Evolutionary conservation across 371 early-diverging fungal genomes (phyloP).

Genomic region (Lichtheimia hyalospora): DNA sequence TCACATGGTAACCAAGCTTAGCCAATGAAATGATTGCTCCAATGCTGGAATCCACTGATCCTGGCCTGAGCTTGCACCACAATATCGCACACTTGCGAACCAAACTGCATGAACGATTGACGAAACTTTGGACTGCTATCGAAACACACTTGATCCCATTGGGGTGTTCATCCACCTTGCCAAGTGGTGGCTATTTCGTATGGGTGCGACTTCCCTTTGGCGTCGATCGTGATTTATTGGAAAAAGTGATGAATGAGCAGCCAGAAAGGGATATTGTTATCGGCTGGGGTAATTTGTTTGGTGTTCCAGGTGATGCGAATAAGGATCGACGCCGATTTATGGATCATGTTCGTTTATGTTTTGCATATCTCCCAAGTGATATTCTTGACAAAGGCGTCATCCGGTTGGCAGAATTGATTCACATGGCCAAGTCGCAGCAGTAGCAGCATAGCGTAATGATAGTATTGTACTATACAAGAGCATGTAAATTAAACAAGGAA

Average conservation of each 20-base stretch:
- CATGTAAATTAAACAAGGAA: too few species aligned
- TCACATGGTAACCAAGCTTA: slow-evolving; percentile 2
- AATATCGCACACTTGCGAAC: slow-evolving; percentile 23
- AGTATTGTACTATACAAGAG: too few species aligned
- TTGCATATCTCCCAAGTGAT: slow-evolving; percentile 16
- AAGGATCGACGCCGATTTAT: background rate
- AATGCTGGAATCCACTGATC: slow-evolving; percentile 20
- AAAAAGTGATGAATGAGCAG: slow-evolving; percentile 14
- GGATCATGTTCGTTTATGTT: slow-evolving; percentile 17
- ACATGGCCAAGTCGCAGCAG: too few species aligned
- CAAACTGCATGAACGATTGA: slow-evolving; percentile 19
- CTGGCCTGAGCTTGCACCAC: slow-evolving; percentile 11
- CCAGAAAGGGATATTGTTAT: slow-evolving; percentile 13
- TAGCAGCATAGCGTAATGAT: too few species aligned
- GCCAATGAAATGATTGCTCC: slow-evolving; percentile 30
- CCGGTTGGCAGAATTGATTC: too few species aligned
- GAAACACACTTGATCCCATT: slow-evolving; percentile 25
- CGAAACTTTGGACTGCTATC: slow-evolving; percentile 27
- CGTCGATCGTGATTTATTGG: slow-evolving; percentile 15
- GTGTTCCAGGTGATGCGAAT: slow-evolving; percentile 8
- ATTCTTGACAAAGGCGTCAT: too few species aligned
- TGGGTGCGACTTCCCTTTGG: slow-evolving; percentile 38
- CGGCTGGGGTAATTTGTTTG: slow-evolving; percentile 29
- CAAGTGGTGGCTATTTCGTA: slow-evolving; percentile 45
- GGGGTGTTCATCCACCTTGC: slow-evolving; percentile 26